These are phyloP conservation scores for Plasmodium yoelii DNA, from an alignment of 169 alveolate species.

Conservation along the genomic window DNA sequence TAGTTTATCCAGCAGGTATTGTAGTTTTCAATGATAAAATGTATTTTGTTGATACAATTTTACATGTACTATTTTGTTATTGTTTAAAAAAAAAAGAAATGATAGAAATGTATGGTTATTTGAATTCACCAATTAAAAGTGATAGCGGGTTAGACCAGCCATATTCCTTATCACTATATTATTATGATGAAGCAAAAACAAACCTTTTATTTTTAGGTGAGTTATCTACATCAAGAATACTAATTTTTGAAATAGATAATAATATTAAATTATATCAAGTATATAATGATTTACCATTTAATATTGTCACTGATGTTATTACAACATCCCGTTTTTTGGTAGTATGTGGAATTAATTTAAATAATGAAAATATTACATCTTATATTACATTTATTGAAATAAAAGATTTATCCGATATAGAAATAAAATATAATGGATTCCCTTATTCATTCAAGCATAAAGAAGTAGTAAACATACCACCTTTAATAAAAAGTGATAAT, in stretches of 20 bases:
- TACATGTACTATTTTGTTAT: constrained; percentile 38
- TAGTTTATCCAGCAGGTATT: constrained; percentile 66
- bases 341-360: constrained; percentile 39
- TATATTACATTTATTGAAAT: constrained; percentile 53
- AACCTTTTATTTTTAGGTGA: constrained; percentile 73
- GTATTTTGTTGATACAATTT: constrained; percentile 57
- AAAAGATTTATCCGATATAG: constrained; percentile 33
- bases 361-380: constrained; percentile 34
- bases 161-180: constrained; percentile 37
- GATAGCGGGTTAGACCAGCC: constrained; percentile 61
- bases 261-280: constrained; percentile 30
- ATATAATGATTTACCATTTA: constrained; percentile 22
- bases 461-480: background rate
- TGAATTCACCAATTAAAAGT: constrained; percentile 38
- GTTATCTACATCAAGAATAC: constrained; percentile 51
- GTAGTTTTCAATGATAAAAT: constrained; percentile 19
- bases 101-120: constrained; percentile 51
- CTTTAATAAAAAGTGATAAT: constrained; percentile 46
- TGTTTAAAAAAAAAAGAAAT: constrained; percentile 10
- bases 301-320: constrained; percentile 21
- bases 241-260: constrained; percentile 48
- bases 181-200: constrained; percentile 10
- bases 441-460: constrained; percentile 16
- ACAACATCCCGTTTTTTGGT: constrained; percentile 33
- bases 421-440: constrained; percentile 39